phyloP scores from a whole-genome alignment of 495 filamentous ascomycete species.

The Aspergillus incahuasiensis region DNA sequence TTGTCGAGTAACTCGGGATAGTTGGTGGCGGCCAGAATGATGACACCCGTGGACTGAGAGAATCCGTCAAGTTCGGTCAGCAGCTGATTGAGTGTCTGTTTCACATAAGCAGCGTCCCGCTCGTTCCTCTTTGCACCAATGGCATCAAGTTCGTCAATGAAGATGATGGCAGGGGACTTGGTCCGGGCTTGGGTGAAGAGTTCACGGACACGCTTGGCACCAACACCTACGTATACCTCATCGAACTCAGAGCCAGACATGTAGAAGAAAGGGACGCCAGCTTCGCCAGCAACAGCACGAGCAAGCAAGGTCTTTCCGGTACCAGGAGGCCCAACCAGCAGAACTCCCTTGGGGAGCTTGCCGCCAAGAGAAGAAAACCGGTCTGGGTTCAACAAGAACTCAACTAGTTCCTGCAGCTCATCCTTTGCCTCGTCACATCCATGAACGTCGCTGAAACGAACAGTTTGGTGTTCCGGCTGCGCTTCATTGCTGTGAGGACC shows the following conservation, averaged over 20 bases:
- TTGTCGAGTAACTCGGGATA: constrained; percentile 93
- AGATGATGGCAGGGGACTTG: constrained; percentile 93
- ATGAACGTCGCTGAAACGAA: constrained; percentile 90
- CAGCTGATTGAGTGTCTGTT: constrained; percentile 95
- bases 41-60: constrained; percentile 86
- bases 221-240: constrained; percentile 96
- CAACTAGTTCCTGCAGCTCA: constrained; percentile 92
- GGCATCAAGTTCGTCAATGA: constrained; percentile 96
- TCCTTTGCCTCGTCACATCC: constrained; percentile 98
- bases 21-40: constrained; percentile 93
- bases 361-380: constrained; percentile 88
- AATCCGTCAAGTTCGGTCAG: constrained; percentile 98
- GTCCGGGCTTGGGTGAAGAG: constrained; percentile 82
- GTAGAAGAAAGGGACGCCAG: constrained; percentile 98
- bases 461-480: constrained; percentile 82
- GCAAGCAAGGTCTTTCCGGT: constrained; percentile 98
- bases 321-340: constrained; percentile 91
- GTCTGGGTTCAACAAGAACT: constrained; percentile 89
- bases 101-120: constrained; percentile 90
- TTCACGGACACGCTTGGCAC: constrained; percentile 94
- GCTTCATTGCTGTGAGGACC: constrained; percentile 71
- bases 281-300: constrained; percentile 92
- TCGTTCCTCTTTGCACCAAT: constrained; percentile 93
- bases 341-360: constrained; percentile 92
- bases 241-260: constrained; percentile 99